These are phyloP conservation scores for Ascoidea asiatica DNA, from an alignment of 805 yeast genomes.

Conservation along the genomic window DNA sequence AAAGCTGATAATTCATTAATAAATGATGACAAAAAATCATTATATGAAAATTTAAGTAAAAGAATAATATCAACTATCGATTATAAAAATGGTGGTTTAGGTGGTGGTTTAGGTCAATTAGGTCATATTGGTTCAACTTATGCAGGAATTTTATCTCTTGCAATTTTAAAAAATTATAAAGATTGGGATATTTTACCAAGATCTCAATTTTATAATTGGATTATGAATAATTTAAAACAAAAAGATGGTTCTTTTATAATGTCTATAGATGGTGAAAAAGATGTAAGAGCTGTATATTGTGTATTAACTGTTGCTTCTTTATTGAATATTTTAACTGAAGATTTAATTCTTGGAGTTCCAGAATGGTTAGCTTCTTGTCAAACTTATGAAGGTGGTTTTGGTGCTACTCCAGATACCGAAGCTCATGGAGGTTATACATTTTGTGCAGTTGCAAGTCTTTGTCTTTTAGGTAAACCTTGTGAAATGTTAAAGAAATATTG, in stretches of 20 bases:
- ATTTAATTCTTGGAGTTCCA: slow-evolving; percentile 35
- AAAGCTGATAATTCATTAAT: slow-evolving; percentile 9
- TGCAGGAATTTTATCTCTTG: slow-evolving; percentile 57
- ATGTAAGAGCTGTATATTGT: slow-evolving; percentile 78
- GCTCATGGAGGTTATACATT: slow-evolving; percentile 97
- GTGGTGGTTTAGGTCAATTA: slow-evolving; percentile 73
- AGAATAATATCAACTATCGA: slow-evolving; percentile 20
- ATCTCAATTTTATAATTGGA: slow-evolving; percentile 42
- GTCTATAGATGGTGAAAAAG: slow-evolving; percentile 72
- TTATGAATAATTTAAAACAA: slow-evolving; percentile 41
- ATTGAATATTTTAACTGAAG: slow-evolving; percentile 48
- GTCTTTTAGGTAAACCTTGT: slow-evolving; percentile 27
- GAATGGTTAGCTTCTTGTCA: slow-evolving; percentile 64
- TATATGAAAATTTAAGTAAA: slow-evolving; percentile 17
- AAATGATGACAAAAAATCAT: slow-evolving; percentile 14
- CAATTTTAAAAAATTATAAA: slow-evolving; percentile 31
- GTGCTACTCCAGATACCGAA: slow-evolving; percentile 71
- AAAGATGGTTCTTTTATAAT: slow-evolving; percentile 66
- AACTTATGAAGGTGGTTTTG: slow-evolving; percentile 92
- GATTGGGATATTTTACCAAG: slow-evolving; percentile 33
- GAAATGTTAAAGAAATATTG: slow-evolving; percentile 21
- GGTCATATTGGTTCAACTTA: slow-evolving; percentile 81
- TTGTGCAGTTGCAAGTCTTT: slow-evolving; percentile 66
- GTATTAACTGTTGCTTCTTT: slow-evolving; percentile 63
- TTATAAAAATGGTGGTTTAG: slow-evolving; percentile 48